phyloP scores from a whole-genome alignment of 2,329 filamentous ascomycete genomes.

The Metarhizium robertsii region DNA sequence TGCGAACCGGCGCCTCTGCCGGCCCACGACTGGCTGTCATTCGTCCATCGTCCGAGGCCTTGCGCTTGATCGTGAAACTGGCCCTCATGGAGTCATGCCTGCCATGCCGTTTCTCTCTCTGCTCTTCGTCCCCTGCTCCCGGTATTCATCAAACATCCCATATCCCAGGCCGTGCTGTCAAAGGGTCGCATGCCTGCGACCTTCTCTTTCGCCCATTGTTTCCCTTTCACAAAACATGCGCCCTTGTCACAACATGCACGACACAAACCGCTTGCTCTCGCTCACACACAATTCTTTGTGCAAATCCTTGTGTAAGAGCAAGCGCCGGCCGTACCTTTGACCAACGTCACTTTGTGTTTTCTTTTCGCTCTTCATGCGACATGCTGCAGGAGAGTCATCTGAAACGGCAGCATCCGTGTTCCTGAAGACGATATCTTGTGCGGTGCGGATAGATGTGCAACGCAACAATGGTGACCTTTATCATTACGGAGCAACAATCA shows the following conservation, averaged over 20 bases:
- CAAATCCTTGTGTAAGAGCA: not conserved
- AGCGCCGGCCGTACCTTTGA: constrained; percentile 1
- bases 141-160: too few species aligned
- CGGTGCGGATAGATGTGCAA: too few species aligned
- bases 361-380: too few species aligned
- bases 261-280: not conserved
- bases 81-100: too few species aligned
- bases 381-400: too few species aligned
- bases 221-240: not conserved
- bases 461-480: too few species aligned
- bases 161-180: not conserved
- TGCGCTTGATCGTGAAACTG: too few species aligned
- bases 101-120: too few species aligned
- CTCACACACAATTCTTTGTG: not conserved
- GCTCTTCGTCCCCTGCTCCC: too few species aligned
- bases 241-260: not conserved
- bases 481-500: too few species aligned
- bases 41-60: not conserved
- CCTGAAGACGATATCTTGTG: too few species aligned
- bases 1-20: constrained; percentile 2
- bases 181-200: not conserved
- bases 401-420: too few species aligned
- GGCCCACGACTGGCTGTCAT: constrained; percentile 5
- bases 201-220: not conserved
- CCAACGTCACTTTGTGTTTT: not conserved